Evolutionary conservation across 2,329 filamentous ascomycete species (phyloP).

Genomic region (Seiridium unicorne): DNA sequence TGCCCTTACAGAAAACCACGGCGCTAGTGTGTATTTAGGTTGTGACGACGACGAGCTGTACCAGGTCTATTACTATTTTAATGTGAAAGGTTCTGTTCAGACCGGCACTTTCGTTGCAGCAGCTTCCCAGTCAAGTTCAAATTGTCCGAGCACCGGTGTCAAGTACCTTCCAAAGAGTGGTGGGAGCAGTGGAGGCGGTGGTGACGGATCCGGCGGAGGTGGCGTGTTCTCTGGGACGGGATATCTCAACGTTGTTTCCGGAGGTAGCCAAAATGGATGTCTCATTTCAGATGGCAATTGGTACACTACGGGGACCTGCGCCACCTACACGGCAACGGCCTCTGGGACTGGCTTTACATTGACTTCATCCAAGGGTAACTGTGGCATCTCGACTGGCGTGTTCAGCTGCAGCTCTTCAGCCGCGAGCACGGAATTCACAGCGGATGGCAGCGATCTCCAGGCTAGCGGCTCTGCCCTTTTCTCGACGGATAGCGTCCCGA

Average conservation of each 20-base stretch:
- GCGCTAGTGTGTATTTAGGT: slow-evolving; percentile 55
- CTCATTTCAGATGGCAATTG: slow-evolving; percentile 66
- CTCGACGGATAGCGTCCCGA: not conserved
- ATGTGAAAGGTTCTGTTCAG: slow-evolving; percentile 56
- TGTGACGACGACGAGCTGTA: slow-evolving; percentile 45
- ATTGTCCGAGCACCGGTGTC: slow-evolving; percentile 14
- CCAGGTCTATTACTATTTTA: slow-evolving; percentile 64
- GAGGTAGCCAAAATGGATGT: slow-evolving; percentile 56
- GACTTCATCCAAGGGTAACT: slow-evolving; percentile 56
- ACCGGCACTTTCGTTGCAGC: slow-evolving; percentile 50
- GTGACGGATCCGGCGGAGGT: not conserved
- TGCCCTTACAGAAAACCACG: slow-evolving; percentile 51
- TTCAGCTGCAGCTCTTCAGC: slow-evolving; percentile 55
- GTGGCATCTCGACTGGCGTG: slow-evolving; percentile 49
- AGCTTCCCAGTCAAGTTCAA: not conserved
- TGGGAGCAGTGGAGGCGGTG: not conserved
- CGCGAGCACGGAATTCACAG: slow-evolving; percentile 8
- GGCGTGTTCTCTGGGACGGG: slow-evolving; percentile 51
- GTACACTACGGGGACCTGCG: slow-evolving; percentile 67
- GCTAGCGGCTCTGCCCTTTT: slow-evolving; percentile 1
- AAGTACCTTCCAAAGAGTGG: slow-evolving; percentile 19
- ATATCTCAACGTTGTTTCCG: slow-evolving; percentile 53
- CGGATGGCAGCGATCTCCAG: not conserved
- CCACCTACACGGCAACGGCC: slow-evolving; percentile 57
- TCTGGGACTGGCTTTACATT: slow-evolving; percentile 52